A percentile compares a stretch with the other conserved stretches of the same genome.
Conservation (phyloP, 176 grass and related monocot species). For the maize (Zea mays) region Zm-B73-REFERENCE-NAM-5.0 NC_050100.1:66257501-66258000, state of each 20-base stretch:
- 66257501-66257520: constrained; percentile 74
- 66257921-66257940: constrained; percentile 26
- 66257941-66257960: constrained; percentile 26
- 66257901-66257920: constrained; percentile 14
- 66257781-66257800: constrained; percentile 20
- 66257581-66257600: constrained; percentile 28
- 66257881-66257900: no score
- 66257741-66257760: constrained; percentile 83
- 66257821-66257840: no score
- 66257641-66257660: constrained; percentile 63
- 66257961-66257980: constrained; percentile 3
- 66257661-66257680: constrained; percentile 61
- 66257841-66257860: no score
- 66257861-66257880: no score
- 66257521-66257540: constrained; percentile 46
- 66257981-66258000: neutral
- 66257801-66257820: no score
- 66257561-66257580: constrained; percentile 16
- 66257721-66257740: constrained; percentile 96
- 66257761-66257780: constrained; percentile 26
- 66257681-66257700: constrained; percentile 72
- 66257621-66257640: constrained; percentile 59
- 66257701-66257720: constrained; percentile 72
- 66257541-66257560: constrained; percentile 37
- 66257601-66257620: neutral